Percentiles rank a stretch among this genome's conserved stretches.
phyloP scores from a whole-genome alignment of 179 eudicot genomes.

The Carnegiea gigantea region DNA sequence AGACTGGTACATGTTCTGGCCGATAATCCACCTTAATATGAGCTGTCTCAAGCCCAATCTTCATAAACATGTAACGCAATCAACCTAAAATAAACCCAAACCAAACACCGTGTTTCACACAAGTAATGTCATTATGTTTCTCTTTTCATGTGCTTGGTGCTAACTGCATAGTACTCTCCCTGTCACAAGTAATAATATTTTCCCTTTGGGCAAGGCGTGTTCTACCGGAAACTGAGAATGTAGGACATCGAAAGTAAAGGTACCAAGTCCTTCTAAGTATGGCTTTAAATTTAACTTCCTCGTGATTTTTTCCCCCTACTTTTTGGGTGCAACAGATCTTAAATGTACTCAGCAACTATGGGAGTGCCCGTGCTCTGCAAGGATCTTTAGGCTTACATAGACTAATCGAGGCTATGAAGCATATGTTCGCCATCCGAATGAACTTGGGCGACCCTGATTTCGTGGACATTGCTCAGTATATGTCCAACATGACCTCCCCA shows the following conservation, averaged over 20 bases:
- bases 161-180: too few species aligned
- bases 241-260: not conserved
- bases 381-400: slow-evolving; percentile 67
- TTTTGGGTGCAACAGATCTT: slow-evolving; percentile 40
- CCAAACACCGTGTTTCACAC: not conserved
- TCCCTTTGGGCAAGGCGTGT: not conserved
- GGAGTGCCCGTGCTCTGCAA: slow-evolving; percentile 37
- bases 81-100: not conserved
- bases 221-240: not conserved
- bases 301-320: not conserved
- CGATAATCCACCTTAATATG: not conserved
- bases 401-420: slow-evolving; percentile 65
- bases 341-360: slow-evolving; percentile 56
- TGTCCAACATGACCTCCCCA: slow-evolving; percentile 58
- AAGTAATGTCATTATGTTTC: not conserved
- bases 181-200: too few species aligned
- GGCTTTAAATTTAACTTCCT: not conserved
- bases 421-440: slow-evolving; percentile 69
- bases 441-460: slow-evolving; percentile 71
- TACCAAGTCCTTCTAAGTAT: not conserved
- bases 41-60: not conserved
- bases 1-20: not conserved
- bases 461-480: slow-evolving; percentile 41
- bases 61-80: not conserved
- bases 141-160: too few species aligned